Evolutionary conservation across 1,139 yeast species (phyloP).

Genomic region (Saccharomyces uvarum): DNA sequence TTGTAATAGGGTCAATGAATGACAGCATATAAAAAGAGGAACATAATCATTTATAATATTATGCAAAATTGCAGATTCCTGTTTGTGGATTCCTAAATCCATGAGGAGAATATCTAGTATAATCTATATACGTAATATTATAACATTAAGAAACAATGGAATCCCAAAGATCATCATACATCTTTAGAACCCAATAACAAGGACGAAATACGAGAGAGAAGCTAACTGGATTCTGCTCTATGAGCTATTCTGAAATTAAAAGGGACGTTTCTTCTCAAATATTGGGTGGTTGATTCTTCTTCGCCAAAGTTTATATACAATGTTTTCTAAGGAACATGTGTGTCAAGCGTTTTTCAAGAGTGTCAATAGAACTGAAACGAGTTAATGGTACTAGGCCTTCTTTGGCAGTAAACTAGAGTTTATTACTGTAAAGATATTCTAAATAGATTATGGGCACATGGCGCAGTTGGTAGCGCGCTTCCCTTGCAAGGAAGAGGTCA

Average conservation of each 20-base stretch:
- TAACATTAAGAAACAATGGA: too few relatives aligned
- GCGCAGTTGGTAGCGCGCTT: conserved; percentile 83
- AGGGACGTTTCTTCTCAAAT: background rate
- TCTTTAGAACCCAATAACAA: too few relatives aligned
- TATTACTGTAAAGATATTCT: background rate
- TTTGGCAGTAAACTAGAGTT: background rate
- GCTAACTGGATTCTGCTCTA: background rate
- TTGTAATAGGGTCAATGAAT: too few relatives aligned
- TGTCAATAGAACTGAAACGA: background rate
- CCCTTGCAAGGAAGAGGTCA: conserved; percentile 63
- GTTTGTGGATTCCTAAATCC: too few relatives aligned
- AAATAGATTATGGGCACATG: conserved; percentile 54
- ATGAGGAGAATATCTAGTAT: too few relatives aligned
- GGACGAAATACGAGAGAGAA: background rate
- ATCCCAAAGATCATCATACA: too few relatives aligned
- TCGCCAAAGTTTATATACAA: too few relatives aligned
- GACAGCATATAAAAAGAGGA: too few relatives aligned
- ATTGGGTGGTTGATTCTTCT: background rate
- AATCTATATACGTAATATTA: too few relatives aligned
- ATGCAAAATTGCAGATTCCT: too few relatives aligned
- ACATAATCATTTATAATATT: too few relatives aligned
- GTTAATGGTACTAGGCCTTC: background rate
- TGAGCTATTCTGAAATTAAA: background rate
- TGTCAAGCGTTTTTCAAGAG: background rate
- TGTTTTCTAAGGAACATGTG: background rate